Evolutionary conservation across 768 basidiomycete species (phyloP).

Genomic region (Serendipita sp.): DNA sequence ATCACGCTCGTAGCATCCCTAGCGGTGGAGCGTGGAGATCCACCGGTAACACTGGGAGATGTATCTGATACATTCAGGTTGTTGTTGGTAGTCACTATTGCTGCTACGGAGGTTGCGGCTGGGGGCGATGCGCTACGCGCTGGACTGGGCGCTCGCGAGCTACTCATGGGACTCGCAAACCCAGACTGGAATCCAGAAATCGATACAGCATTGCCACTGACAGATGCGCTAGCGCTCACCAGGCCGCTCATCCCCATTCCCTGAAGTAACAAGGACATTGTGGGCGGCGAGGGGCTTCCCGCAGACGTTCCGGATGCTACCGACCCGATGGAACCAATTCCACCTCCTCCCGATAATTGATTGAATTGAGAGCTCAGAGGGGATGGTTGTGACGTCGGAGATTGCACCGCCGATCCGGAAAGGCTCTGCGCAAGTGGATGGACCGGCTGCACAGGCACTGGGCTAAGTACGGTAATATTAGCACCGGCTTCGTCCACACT

Average conservation of each 20-base stretch:
- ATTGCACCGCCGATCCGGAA: background rate
- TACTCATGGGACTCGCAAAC: background rate
- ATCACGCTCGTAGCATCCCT: background rate
- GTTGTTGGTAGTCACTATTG: background rate
- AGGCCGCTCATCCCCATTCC: slow-evolving; percentile 5
- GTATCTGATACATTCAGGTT: background rate
- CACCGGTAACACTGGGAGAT: background rate
- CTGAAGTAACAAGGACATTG: background rate
- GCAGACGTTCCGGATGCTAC: background rate
- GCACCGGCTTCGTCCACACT: background rate
- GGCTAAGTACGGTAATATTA: background rate
- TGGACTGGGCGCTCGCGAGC: slow-evolving; percentile 4
- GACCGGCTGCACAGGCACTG: background rate
- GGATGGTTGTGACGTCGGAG: background rate
- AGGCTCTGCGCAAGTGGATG: background rate
- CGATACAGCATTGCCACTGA: slow-evolving; percentile 1
- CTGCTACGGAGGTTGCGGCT: background rate
- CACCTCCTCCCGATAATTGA: background rate
- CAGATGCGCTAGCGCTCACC: slow-evolving; percentile 1
- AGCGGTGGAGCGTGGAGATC: background rate
- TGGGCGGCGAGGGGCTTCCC: background rate
- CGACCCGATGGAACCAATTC: background rate
- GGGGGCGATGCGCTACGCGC: background rate
- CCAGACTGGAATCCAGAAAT: slow-evolving; percentile 3
- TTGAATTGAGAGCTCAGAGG: background rate